Base-by-base conservation (phyloP, 306 rosid species). In the Prunus davidiana region DNA sequence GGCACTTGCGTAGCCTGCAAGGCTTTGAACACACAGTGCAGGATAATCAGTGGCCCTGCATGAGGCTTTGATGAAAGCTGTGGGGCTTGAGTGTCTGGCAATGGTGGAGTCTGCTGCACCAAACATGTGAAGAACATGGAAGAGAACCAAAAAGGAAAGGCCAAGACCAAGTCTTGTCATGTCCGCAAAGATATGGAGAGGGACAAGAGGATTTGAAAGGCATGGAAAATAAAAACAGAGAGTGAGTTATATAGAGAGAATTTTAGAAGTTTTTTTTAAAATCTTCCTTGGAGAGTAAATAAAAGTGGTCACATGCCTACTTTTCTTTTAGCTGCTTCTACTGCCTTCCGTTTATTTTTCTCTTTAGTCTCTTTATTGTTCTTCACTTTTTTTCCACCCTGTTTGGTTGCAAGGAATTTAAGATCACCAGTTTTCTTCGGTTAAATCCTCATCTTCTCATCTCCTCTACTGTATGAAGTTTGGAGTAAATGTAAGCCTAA, bases 11-110 rank as follows among this genome's bases (percentile, higher is more conserved):
- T 86, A 87, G 3, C 70, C 50, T 20, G 86, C 20, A 19, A 90
- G 94, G 49, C 76, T 68, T 8, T 83, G 87, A 25, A 87, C 84
- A 57, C 97, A 93, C 14, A 93, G 62, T 7, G 64, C 71, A 5
- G 94, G 96, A 69, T 90, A 93, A 18, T 75, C 80, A 3, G 96
- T 90, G 70, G 82, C 82, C 52, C 73, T 79, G 79, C 97, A 93
- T 10, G 93, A 86, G 12, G 90, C 71, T 77, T 70, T 83, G 70
- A 93, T 89, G 85, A 93, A 93, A 41, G 77, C 67, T 47, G 57
- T 62, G 8, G 90, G 67, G 78, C 32, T 81, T 10, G 84, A 65
- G 58, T 63, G 77, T 72, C 55, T 74, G 49, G 74, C 24, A 16
- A 19, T 2, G 63, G 87, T 27, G 2, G 81, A 67, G 38, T 74